Evolutionary conservation across 495 filamentous ascomycete species (phyloP), one percentile per base, ranked within the genome.

Genomic region (Penicillium egyptiacum): DNA sequence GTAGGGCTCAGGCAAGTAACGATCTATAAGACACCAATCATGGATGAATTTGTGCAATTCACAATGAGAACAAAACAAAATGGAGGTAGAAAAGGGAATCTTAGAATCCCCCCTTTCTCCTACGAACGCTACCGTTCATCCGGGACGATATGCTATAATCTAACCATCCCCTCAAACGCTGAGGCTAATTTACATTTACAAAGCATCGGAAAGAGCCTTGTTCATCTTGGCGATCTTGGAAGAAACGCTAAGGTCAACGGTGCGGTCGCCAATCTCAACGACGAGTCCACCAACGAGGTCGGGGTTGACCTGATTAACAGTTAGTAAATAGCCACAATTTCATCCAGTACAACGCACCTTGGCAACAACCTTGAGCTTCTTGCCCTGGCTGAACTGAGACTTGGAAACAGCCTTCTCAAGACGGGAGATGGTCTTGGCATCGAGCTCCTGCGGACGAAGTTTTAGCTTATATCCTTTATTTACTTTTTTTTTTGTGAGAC

Each of bases 181-280:
- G 26, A 49, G 59, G 59, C 50, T 68, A 68, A 69, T 70, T 64
- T 70, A 65, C 66, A 77, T 91, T 92, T 92, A 98, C 87, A 98
- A 78, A 72, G 88, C 83, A 79, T 98, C 95, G 59, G 83, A 91
- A 67, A 98, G 87, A 70, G 96, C 87, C 87, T 98, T 98, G 89
- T 98, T 98, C 86, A 98, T 88, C 84, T 91, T 95, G 74, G 89
- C 81, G 77, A 98, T 88, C 85, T 91, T 94, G 70, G 90, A 80
- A 14, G 94, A 94, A 64, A 98, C 91, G 79, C 88, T 92, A 57
- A 97, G 88, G 77, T 98, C 94, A 70, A 98, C 94, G 70, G 94
- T 98, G 67, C 95, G 88, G 82, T 96, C 95, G 67, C 92, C 92
- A 65, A 98, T 89, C 75, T 98, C 93, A 67, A 98, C 94, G 59